A percentile compares a stretch with the other conserved stretches of the same genome.
phyloP scores from a whole-genome alignment of 1,284 basidiomycete genomes.

The Fomitopsis pinicola region DNA sequence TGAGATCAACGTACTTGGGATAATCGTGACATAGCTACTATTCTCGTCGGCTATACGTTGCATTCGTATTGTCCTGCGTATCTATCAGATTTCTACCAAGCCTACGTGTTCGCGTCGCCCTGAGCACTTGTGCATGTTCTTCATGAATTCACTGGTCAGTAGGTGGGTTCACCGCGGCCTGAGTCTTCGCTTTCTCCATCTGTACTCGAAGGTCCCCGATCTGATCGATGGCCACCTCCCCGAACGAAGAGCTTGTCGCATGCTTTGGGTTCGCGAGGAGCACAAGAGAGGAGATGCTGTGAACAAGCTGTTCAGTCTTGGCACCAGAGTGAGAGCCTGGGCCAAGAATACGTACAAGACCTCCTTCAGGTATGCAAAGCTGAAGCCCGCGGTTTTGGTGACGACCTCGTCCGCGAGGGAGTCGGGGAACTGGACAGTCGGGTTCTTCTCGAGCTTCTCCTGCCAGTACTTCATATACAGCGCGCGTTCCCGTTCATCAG shows the following conservation, averaged over 20 bases:
- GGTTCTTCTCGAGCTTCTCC: slow-evolving; percentile 58
- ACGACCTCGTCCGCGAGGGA: slow-evolving; percentile 56
- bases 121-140: no score
- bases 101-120: no score
- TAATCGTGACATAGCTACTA: no score
- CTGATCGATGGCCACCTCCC: slow-evolving; percentile 43
- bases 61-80: neutral
- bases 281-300: slow-evolving; percentile 61
- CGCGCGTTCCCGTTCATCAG: slow-evolving; percentile 54
- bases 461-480: slow-evolving; percentile 77
- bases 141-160: no score
- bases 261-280: slow-evolving; percentile 45
- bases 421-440: slow-evolving; percentile 62
- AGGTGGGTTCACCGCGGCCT: neutral
- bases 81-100: no score
- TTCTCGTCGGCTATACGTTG: neutral
- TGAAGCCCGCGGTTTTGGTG: slow-evolving; percentile 58
- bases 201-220: slow-evolving; percentile 58
- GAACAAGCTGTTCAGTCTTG: neutral
- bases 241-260: slow-evolving; percentile 46
- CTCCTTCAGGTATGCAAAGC: slow-evolving; percentile 82
- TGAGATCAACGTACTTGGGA: no score
- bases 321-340: neutral
- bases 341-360: slow-evolving; percentile 62
- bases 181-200: slow-evolving; percentile 35